These are phyloP conservation scores for Neurospora sp. DNA, from an alignment of 495 filamentous ascomycete genomes.

Conservation along the genomic window DNA sequence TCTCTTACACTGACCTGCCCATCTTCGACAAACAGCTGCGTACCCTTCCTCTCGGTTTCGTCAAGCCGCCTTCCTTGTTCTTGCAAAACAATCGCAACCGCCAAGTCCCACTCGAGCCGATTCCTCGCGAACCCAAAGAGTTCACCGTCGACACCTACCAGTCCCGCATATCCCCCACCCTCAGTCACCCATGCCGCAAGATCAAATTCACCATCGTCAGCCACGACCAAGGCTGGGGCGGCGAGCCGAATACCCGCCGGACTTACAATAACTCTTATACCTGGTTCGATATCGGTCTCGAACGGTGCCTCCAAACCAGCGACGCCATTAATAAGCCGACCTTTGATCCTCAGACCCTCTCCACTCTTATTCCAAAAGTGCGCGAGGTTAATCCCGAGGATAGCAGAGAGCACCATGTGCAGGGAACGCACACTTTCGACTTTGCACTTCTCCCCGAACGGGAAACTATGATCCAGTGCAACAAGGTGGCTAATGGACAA, in stretches of 20 bases:
- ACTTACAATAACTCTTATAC: constrained; percentile 52
- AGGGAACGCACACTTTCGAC: constrained; percentile 12
- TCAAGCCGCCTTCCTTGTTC: constrained; percentile 14
- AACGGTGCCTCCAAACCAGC: constrained; percentile 22
- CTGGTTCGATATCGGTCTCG: constrained; percentile 60
- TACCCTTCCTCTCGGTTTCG: constrained; percentile 30
- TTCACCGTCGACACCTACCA: constrained; percentile 22
- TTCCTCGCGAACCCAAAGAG: constrained; percentile 13
- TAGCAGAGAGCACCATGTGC: background rate
- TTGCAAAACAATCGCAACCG: background rate
- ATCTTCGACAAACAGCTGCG: constrained; percentile 24
- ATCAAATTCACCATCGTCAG: constrained; percentile 57
- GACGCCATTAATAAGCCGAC: background rate
- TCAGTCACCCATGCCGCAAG: constrained; percentile 39
- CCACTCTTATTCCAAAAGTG: constrained; percentile 1
- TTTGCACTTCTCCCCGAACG: constrained; percentile 31
- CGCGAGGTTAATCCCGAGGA: constrained; percentile 11
- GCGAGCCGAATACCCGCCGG: constrained; percentile 20
- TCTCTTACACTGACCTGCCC: background rate
- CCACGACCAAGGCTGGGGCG: constrained; percentile 58
- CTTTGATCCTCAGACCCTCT: background rate
- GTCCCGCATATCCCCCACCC: constrained; percentile 16
- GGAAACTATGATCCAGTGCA: constrained; percentile 43
- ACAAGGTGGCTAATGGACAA: constrained; percentile 27
- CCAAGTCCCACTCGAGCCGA: background rate